Base-by-base conservation (phyloP, 306 rosid genomes). In the Pyrus betulifolia region DNA sequence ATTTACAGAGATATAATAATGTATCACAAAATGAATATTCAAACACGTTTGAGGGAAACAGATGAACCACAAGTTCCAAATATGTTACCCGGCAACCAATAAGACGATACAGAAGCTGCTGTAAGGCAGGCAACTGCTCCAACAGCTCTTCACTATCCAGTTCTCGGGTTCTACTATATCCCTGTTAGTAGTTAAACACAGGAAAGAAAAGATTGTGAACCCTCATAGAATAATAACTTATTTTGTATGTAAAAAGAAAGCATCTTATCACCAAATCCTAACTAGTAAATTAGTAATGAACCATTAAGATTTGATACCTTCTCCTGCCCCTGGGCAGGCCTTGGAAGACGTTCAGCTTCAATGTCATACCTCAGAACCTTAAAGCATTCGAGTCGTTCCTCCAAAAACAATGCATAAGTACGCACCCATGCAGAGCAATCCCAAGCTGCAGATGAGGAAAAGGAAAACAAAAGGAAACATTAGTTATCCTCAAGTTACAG, bases 401-500 rank as follows among this genome's bases (percentile, higher is more conserved):
- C 99, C 89, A 96, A 86, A 92, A 92, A 96, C 81, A 92, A 84
- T 40, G 98, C 98, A 87, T 96, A 96, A 15, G 99, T 92, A 38
- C 99, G 98, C 70, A 96, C 98, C 99, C 99, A 96, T 14, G 90
- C 98, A 82, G 99, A 92, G 92, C 99, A 96, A 86, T 96, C 99
- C 99, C 99, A 96, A 70, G 98, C 99, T 96, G 86, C 69, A 71
- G 74, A 75, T 60, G 57, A 72, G 67, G 15, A 25, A 79, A 19
- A 46, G 67, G 67, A 35, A 61, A 61, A 10, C 64, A 59, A 4
- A 58, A 61, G 33, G 21, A 15, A 12, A 3, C 3, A 62, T 62
- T 28, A 15, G 8, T 22, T 62, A 62, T 6, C 31, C 7, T 62
- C 4, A 3, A 27, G 40, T 28, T 62, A 62, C 31, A 27, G 10